Percentiles rank a stretch among this genome's conserved stretches.
phyloP scores from a whole-genome alignment of 768 basidiomycete species.

The Rubroboletus pulcherrimus region DNA sequence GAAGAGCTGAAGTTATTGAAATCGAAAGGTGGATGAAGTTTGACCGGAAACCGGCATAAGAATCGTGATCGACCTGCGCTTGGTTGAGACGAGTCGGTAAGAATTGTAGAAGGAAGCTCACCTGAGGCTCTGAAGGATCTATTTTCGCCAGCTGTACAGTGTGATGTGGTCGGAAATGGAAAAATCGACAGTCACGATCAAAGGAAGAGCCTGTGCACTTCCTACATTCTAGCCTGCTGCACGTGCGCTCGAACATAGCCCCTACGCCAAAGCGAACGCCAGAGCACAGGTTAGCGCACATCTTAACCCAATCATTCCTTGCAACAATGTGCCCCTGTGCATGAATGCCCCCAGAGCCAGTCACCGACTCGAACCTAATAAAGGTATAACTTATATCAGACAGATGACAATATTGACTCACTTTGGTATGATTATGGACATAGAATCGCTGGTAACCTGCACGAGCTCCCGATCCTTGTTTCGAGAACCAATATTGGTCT shows the following conservation, averaged over 20 bases:
- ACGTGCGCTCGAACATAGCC: conserved; percentile 77
- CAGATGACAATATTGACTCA: conserved; percentile 36
- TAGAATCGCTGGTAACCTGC: conserved; percentile 76
- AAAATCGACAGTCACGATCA: conserved; percentile 74
- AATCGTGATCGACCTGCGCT: conserved; percentile 54
- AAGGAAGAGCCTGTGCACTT: conserved; percentile 60
- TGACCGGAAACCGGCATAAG: conserved; percentile 84
- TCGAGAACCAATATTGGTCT: conserved; percentile 61
- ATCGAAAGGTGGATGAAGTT: conserved; percentile 92
- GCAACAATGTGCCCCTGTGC: conserved; percentile 20
- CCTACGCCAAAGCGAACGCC: conserved; percentile 88
- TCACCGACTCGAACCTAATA: conserved; percentile 20
- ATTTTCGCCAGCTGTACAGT: conserved; percentile 59
- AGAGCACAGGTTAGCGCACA: conserved; percentile 78
- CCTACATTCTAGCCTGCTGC: conserved; percentile 57
- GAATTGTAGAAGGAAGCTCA: conserved; percentile 23
- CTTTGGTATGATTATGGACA: conserved; percentile 85
- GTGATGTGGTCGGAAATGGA: conserved; percentile 80
- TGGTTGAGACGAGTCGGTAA: not conserved
- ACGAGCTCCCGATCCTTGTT: conserved; percentile 76
- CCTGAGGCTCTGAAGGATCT: conserved; percentile 43
- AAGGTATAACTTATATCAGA: not conserved
- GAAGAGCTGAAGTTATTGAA: conserved; percentile 70
- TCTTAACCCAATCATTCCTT: conserved; percentile 50
- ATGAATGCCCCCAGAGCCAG: conserved; percentile 8